Percentiles rank a stretch among this genome's conserved stretches.
phyloP scores from a whole-genome alignment of 306 rosid species.

The Cucumis hystrix region DNA sequence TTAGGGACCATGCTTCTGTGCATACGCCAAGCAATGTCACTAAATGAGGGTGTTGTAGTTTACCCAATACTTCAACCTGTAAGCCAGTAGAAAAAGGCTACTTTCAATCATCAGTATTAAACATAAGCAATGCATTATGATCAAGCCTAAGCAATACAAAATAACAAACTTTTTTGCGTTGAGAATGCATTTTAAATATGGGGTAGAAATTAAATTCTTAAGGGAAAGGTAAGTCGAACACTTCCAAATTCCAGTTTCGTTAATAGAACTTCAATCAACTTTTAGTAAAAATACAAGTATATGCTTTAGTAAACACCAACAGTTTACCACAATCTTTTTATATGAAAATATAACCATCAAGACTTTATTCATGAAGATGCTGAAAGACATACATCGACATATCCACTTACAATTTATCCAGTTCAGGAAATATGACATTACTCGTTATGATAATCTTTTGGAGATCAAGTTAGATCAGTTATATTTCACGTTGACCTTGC shows the following conservation, averaged over 20 bases:
- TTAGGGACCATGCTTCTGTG: constrained; percentile 75
- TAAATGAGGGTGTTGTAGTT: constrained; percentile 74
- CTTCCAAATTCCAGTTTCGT: not conserved
- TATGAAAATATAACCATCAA: not conserved
- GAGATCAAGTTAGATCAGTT: not conserved
- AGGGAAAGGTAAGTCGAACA: not conserved
- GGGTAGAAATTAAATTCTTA: not conserved
- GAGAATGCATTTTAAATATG: not conserved
- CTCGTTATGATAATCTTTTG: not conserved
- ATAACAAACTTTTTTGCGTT: not conserved
- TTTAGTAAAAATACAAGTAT: not conserved
- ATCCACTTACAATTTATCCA: not conserved
- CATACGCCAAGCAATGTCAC: constrained; percentile 78
- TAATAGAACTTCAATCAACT: not conserved
- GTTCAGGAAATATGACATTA: not conserved
- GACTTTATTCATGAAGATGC: not conserved
- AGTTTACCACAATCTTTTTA: not conserved
- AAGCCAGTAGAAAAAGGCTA: constrained; percentile 13
- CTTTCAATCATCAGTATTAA: not conserved
- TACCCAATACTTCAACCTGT: constrained; percentile 74
- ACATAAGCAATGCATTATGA: not conserved
- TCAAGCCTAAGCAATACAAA: not conserved
- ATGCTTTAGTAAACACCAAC: not conserved
- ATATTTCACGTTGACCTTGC: not conserved
- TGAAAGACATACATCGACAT: not conserved